Conservation (phyloP, 2,329 filamentous ascomycete species). For the Triangularia verruculosa region DNA sequence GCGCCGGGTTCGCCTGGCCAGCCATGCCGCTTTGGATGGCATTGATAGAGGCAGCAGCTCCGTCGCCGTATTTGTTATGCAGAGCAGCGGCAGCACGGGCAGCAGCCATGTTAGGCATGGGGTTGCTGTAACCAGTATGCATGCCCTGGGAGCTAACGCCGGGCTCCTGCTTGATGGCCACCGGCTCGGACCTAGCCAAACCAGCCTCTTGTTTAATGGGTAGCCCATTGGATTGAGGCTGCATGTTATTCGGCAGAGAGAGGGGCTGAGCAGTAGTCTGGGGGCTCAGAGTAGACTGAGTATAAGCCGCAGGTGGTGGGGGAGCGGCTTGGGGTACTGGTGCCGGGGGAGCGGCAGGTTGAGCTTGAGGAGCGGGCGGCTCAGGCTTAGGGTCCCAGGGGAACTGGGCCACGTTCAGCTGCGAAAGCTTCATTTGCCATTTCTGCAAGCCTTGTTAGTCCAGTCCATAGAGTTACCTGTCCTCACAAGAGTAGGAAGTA, state of each 20-base stretch:
- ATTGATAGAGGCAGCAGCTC: constrained; percentile 64
- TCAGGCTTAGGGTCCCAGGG: constrained; percentile 92
- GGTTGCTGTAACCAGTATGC: constrained; percentile 34
- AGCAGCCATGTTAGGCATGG: constrained; percentile 35
- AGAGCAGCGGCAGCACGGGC: constrained; percentile 56
- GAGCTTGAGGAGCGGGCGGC: constrained; percentile 43
- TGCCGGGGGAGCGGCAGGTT: constrained; percentile 33
- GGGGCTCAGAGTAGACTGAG: constrained; percentile 38
- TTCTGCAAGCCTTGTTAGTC: constrained; percentile 54
- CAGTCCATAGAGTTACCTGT: neutral
- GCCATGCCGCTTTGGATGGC: constrained; percentile 47
- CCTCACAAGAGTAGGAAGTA: neutral
- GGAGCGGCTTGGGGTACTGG: constrained; percentile 24
- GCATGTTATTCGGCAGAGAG: constrained; percentile 29
- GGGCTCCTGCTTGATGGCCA: constrained; percentile 46
- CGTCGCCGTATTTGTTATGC: constrained; percentile 57
- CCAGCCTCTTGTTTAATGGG: constrained; percentile 27
- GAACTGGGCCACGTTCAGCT: constrained; percentile 80
- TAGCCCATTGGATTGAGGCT: constrained; percentile 34
- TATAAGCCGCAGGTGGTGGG: constrained; percentile 30
- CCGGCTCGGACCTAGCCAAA: constrained; percentile 43
- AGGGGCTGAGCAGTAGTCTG: constrained; percentile 30
- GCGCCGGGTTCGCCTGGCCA: neutral
- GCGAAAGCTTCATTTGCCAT: constrained; percentile 90
- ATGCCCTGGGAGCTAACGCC: constrained; percentile 43